Evolutionary conservation across 208 protist genomes (phyloP).

Genomic region (Crithidia thermophila): DNA sequence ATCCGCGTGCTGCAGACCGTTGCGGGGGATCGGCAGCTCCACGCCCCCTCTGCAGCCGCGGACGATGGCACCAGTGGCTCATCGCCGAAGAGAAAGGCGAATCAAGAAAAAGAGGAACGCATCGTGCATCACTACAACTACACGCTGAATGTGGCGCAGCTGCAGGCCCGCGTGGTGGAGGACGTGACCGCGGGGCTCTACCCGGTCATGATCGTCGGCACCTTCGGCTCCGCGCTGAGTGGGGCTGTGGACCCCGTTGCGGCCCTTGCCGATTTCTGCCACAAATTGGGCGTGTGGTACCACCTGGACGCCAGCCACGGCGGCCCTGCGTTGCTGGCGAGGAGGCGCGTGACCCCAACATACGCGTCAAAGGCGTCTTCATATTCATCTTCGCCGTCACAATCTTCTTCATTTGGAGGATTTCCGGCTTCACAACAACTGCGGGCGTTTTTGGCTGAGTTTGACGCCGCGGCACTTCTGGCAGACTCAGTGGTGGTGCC

Average conservation of each 20-base stretch:
- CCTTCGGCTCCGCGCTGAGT: constrained; percentile 47
- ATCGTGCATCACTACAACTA: constrained; percentile 38
- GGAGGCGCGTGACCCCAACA: background rate
- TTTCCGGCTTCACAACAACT: background rate
- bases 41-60: background rate
- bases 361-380: too few species aligned
- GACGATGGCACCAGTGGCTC: background rate
- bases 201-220: constrained; percentile 67
- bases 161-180: constrained; percentile 62
- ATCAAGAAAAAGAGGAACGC: background rate
- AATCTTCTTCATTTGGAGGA: too few species aligned
- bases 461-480: constrained; percentile 5
- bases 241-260: constrained; percentile 65
- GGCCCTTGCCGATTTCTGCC: constrained; percentile 48
- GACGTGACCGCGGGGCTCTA: constrained; percentile 62
- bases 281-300: constrained; percentile 63
- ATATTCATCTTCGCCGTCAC: too few species aligned
- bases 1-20: constrained; percentile 62
- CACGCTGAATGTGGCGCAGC: constrained; percentile 42
- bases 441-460: constrained; percentile 10
- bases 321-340: constrained; percentile 43
- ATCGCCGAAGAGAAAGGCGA: background rate
- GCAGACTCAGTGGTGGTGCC: constrained; percentile 26
- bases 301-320: constrained; percentile 72
- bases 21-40: constrained; percentile 14